A percentile compares a stretch with the other conserved stretches of the same genome.
phyloP scores from a whole-genome alignment of 352 stramenopile species.

The Phytophthora brassicae region DNA sequence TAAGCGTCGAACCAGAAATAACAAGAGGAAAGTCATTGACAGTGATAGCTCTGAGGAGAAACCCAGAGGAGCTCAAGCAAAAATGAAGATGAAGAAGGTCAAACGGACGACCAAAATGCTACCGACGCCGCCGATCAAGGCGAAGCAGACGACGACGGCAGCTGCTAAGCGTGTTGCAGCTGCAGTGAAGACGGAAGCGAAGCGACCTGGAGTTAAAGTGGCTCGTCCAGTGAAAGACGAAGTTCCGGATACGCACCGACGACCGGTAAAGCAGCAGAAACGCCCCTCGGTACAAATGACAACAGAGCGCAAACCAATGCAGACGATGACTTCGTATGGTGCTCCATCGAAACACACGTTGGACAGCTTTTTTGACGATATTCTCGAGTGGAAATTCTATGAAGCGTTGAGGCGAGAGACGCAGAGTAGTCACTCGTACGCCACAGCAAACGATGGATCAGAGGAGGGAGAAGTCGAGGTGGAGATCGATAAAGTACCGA shows the following conservation, averaged over 20 bases:
- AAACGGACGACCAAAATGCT: slow-evolving; percentile 25
- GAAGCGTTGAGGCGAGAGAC: slow-evolving; percentile 59
- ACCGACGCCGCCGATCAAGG: slow-evolving; percentile 6
- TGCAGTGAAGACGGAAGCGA: slow-evolving; percentile 21
- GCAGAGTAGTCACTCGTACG: slow-evolving; percentile 53
- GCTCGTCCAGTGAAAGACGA: slow-evolving; percentile 24
- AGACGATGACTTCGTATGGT: slow-evolving; percentile 16
- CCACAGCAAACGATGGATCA: slow-evolving; percentile 60
- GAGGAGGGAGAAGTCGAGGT: slow-evolving; percentile 79
- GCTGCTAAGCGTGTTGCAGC: slow-evolving; percentile 22
- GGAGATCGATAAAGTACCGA: slow-evolving; percentile 67
- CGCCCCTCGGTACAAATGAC: slow-evolving; percentile 27
- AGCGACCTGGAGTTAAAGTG: slow-evolving; percentile 8
- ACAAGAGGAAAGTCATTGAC: slow-evolving; percentile 56
- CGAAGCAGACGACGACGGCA: slow-evolving; percentile 14
- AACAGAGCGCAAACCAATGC: slow-evolving; percentile 23
- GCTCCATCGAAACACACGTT: slow-evolving; percentile 56
- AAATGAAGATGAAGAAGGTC: slow-evolving; percentile 32
- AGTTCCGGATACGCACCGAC: slow-evolving; percentile 51
- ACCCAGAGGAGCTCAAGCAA: neutral
- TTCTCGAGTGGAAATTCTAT: slow-evolving; percentile 82
- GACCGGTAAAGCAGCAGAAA: slow-evolving; percentile 75
- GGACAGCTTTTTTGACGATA: slow-evolving; percentile 83
- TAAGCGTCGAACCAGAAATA: slow-evolving; percentile 24
- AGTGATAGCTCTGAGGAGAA: slow-evolving; percentile 61